A percentile compares a stretch with the other conserved stretches of the same genome.
phyloP scores from a whole-genome alignment of 495 filamentous ascomycete species.

The Penicillium robsamsonii region DNA sequence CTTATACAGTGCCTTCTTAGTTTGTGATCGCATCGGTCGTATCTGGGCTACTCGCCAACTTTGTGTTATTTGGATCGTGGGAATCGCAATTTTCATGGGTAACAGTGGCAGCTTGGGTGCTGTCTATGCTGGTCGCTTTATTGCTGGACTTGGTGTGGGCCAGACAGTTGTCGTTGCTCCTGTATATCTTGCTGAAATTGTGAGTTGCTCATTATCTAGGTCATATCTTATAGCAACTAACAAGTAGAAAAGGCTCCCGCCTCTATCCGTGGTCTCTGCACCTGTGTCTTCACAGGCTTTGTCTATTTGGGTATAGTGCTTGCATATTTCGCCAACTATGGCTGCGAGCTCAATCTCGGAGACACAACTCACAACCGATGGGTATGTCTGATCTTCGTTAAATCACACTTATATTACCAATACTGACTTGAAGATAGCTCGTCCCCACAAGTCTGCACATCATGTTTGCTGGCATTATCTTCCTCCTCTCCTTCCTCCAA shows the following conservation, averaged over 20 bases:
- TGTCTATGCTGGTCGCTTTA: slow-evolving; percentile 65
- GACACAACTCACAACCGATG: slow-evolving; percentile 57
- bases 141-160: slow-evolving; percentile 66
- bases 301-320: slow-evolving; percentile 51
- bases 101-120: slow-evolving; percentile 58
- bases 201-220: slow-evolving; percentile 22
- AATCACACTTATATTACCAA: too few relatives aligned
- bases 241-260: slow-evolving; percentile 44
- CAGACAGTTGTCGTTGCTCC: slow-evolving; percentile 65
- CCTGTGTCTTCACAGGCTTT: slow-evolving; percentile 62
- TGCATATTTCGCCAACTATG: slow-evolving; percentile 53
- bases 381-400: slow-evolving; percentile 28
- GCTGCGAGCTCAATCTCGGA: slow-evolving; percentile 56
- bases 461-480: slow-evolving; percentile 68
- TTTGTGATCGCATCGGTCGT: slow-evolving; percentile 67
- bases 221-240: neutral
- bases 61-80: slow-evolving; percentile 64
- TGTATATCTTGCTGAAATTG: slow-evolving; percentile 52
- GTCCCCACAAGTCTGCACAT: slow-evolving; percentile 70
- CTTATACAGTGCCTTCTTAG: slow-evolving; percentile 53
- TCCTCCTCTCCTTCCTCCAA: slow-evolving; percentile 61
- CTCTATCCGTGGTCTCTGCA: slow-evolving; percentile 64
- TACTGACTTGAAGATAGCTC: slow-evolving; percentile 41
- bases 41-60: slow-evolving; percentile 68
- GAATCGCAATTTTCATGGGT: slow-evolving; percentile 67